Evolutionary conservation across 352 stramenopile species (phyloP).

Genomic region (Pythium utonaiense): DNA sequence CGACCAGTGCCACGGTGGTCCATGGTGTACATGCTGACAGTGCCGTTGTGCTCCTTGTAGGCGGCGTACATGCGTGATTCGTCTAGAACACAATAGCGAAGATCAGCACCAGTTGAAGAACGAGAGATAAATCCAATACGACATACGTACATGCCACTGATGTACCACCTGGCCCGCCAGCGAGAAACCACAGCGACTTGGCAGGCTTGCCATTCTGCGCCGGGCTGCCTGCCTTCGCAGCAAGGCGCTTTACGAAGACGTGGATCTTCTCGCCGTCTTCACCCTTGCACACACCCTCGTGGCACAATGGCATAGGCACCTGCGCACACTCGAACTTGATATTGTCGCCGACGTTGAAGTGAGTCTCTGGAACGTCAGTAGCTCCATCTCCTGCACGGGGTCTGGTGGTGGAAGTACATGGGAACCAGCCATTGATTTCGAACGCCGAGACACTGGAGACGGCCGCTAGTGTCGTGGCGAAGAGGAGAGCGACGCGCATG

Average conservation of each 20-base stretch:
- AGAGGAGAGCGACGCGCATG: background rate
- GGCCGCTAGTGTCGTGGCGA: background rate
- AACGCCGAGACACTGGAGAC: conserved; percentile 1
- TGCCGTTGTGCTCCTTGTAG: conserved; percentile 9
- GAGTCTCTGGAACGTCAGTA: background rate
- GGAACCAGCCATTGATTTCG: conserved; percentile 30
- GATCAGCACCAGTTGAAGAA: background rate
- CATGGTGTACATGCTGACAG: conserved; percentile 39
- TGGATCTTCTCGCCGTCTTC: conserved; percentile 20
- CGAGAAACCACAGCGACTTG: conserved; percentile 29
- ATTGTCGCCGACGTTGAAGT: conserved; percentile 2
- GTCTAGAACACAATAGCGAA: conserved; percentile 14
- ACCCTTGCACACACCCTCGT: conserved; percentile 20
- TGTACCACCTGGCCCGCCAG: conserved; percentile 27
- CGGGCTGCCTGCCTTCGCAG: background rate
- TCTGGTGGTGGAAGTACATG: conserved; percentile 15
- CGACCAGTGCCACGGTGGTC: conserved; percentile 44
- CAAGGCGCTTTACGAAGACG: conserved; percentile 28
- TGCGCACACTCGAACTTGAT: conserved; percentile 26
- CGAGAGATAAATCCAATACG: no score
- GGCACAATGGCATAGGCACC: conserved; percentile 31
- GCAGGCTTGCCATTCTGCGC: background rate
- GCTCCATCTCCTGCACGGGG: conserved; percentile 18
- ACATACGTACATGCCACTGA: conserved; percentile 23
- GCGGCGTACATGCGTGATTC: conserved; percentile 25